Conservation (phyloP, 352 stramenopile species). For the Globisporangium recalcitrans region DNA sequence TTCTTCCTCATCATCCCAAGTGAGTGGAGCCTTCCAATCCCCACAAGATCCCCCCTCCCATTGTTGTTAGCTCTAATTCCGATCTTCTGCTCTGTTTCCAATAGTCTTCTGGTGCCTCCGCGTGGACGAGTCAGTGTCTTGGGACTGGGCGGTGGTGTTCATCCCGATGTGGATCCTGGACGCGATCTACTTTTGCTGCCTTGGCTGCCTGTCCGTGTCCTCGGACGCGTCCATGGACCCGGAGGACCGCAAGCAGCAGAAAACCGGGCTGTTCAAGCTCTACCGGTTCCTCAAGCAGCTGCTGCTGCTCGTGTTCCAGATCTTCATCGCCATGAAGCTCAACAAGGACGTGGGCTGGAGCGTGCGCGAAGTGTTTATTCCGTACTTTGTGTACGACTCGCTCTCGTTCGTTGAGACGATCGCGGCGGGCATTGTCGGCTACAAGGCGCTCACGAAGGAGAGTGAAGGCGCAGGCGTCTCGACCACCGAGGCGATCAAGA, state of each 20-base stretch:
- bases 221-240: constrained; percentile 44
- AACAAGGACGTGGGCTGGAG: constrained; percentile 65
- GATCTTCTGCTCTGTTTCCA: constrained; percentile 19
- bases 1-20: constrained; percentile 85
- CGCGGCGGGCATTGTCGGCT: constrained; percentile 48
- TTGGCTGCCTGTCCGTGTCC: constrained; percentile 53
- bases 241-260: constrained; percentile 49
- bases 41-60: too few species aligned
- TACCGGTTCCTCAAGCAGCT: constrained; percentile 80
- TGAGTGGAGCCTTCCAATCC: constrained; percentile 22
- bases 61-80: too few species aligned
- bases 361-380: constrained; percentile 57
- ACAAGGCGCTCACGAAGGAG: constrained; percentile 67
- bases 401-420: constrained; percentile 69
- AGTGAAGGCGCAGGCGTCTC: constrained; percentile 68
- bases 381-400: constrained; percentile 77
- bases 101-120: constrained; percentile 81
- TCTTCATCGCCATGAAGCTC: constrained; percentile 81
- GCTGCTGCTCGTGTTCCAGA: constrained; percentile 66
- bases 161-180: constrained; percentile 79
- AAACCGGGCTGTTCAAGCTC: constrained; percentile 55
- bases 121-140: constrained; percentile 68
- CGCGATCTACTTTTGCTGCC: constrained; percentile 67
- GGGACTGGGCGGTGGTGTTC: constrained; percentile 78
- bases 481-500: constrained; percentile 64